Evolutionary conservation across 192 early-diverging fungal species (phyloP).

Genomic region (Gonapodya prolifera): DNA sequence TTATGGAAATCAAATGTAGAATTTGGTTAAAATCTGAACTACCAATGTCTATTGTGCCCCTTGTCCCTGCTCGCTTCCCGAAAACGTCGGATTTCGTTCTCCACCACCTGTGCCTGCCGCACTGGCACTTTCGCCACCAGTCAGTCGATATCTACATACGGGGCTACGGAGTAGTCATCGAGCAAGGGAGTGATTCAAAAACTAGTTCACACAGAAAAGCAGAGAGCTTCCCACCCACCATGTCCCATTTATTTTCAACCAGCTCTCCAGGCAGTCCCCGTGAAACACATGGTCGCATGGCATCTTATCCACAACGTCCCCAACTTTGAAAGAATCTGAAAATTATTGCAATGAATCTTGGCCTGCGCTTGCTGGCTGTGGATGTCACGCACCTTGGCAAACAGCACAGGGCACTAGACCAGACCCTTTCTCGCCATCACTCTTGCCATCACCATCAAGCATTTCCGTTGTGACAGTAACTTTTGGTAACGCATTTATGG

Average conservation of each 20-base stretch:
- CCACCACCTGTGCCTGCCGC: no score
- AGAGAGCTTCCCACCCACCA: background rate
- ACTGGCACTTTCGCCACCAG: background rate
- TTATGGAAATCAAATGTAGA: background rate
- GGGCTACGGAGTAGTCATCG: background rate
- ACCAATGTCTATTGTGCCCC: no score
- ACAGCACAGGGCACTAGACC: slow-evolving; percentile 1
- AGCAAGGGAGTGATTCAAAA: background rate
- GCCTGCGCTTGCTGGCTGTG: slow-evolving; percentile 14
- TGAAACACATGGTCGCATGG: slow-evolving; percentile 88
- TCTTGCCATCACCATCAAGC: slow-evolving; percentile 9
- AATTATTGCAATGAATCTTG: slow-evolving; percentile 68
- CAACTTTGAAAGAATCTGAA: slow-evolving; percentile 71
- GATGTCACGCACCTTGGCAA: slow-evolving; percentile 11
- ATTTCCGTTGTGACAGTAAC: slow-evolving; percentile 36
- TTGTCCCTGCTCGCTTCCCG: no score
- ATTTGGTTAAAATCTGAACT: background rate
- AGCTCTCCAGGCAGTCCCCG: slow-evolving; percentile 72
- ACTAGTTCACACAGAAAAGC: background rate
- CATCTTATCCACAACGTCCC: slow-evolving; percentile 51
- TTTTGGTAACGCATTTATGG: slow-evolving; percentile 50
- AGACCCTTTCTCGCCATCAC: slow-evolving; percentile 17
- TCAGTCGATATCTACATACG: background rate
- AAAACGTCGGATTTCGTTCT: no score
- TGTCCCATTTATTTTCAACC: slow-evolving; percentile 78